Conservation (phyloP, 768 basidiomycete genomes). For the Tylopilus subfusipes region DNA sequence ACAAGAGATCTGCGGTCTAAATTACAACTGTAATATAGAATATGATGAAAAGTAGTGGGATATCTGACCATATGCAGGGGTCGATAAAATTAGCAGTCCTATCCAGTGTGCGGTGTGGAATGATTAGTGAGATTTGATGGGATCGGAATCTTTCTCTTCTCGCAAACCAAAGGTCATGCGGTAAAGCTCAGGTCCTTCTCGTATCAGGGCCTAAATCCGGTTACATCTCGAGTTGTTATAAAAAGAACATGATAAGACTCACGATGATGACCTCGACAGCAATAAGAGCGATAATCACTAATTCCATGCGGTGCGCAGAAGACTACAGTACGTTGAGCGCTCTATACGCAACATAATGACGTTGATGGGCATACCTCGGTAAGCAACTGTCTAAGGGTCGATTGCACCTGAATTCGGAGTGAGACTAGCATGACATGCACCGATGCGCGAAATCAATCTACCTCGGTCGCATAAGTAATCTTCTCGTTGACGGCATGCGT, state of each 20-base stretch:
- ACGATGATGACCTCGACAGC: slow-evolving; percentile 94
- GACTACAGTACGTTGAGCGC: slow-evolving; percentile 47
- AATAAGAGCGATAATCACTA: slow-evolving; percentile 92
- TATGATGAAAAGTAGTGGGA: slow-evolving; percentile 6
- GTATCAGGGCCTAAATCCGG: slow-evolving; percentile 57
- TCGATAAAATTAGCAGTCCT: background rate
- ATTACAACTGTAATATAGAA: background rate
- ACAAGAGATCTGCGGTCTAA: background rate
- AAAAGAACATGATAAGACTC: slow-evolving; percentile 24
- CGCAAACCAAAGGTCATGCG: slow-evolving; percentile 39
- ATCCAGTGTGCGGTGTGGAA: background rate
- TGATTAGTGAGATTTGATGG: slow-evolving; percentile 3
- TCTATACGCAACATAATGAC: background rate
- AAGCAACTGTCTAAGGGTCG: slow-evolving; percentile 81
- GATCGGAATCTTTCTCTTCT: slow-evolving; percentile 8
- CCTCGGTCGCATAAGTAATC: slow-evolving; percentile 86
- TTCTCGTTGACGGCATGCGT: slow-evolving; percentile 86
- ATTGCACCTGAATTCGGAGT: slow-evolving; percentile 57
- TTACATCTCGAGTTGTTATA: background rate
- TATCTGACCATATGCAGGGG: background rate
- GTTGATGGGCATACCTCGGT: slow-evolving; percentile 54
- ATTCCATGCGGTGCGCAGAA: slow-evolving; percentile 87
- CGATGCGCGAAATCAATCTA: slow-evolving; percentile 6
- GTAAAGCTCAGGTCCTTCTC: slow-evolving; percentile 77
- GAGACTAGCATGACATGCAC: background rate